Conservation (phyloP, 768 basidiomycete genomes). For the Pleurotus ostreatus region DNA sequence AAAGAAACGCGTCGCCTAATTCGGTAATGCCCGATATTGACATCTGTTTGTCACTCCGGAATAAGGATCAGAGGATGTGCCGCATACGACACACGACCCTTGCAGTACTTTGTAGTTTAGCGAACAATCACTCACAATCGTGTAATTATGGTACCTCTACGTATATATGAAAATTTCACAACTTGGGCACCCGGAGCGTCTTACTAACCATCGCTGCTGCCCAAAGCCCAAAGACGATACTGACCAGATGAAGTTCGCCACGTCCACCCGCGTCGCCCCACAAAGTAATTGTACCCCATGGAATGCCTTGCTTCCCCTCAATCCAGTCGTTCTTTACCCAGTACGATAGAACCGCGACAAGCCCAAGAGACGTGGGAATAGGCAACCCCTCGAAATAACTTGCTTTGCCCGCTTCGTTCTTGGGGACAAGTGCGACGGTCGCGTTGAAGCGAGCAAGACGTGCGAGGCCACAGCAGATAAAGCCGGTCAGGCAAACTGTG, state of each 20-base stretch:
- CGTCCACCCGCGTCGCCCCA: conserved; percentile 71
- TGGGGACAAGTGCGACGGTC: conserved; percentile 91
- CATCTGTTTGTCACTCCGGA: not conserved
- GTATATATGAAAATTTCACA: conserved; percentile 26
- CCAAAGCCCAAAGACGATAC: conserved; percentile 79
- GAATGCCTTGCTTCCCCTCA: conserved; percentile 70
- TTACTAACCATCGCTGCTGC: conserved; percentile 98
- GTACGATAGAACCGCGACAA: conserved; percentile 76
- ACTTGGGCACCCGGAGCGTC: conserved; percentile 83
- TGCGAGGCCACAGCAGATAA: conserved; percentile 95
- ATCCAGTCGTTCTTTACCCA: conserved; percentile 88
- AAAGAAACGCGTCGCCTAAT: conserved; percentile 1
- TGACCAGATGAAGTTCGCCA: conserved; percentile 82
- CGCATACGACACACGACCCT: not conserved
- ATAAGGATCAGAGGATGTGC: not conserved
- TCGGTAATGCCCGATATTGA: not conserved
- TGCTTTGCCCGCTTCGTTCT: conserved; percentile 80
- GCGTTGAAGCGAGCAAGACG: conserved; percentile 98
- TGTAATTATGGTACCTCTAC: not conserved
- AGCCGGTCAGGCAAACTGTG: conserved; percentile 79
- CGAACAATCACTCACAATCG: not conserved
- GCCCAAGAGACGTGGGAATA: conserved; percentile 82
- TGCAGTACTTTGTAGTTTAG: not conserved
- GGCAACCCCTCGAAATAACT: conserved; percentile 98
- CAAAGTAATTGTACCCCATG: conserved; percentile 66